Conservation (phyloP, 139 green algal species). For the Axilococcus clingmanii region DNA sequence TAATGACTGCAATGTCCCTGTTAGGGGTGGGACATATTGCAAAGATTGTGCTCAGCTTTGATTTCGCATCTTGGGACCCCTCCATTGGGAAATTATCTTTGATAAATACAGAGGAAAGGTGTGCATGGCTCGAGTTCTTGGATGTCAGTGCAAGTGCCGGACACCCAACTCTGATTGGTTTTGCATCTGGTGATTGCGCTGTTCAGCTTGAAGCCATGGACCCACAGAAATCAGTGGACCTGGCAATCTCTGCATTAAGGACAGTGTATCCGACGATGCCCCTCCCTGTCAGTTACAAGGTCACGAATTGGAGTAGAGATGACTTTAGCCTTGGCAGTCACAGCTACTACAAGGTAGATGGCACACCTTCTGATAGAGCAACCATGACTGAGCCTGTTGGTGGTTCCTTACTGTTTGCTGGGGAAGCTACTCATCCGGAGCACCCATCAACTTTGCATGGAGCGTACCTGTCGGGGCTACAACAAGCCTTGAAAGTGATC, state of each 20-base stretch:
- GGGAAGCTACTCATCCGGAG: background rate
- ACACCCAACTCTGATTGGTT: background rate
- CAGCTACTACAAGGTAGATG: conserved; percentile 9
- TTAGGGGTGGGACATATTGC: conserved; percentile 4
- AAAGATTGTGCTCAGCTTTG: background rate
- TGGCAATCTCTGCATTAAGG: too few species aligned
- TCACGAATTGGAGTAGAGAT: conserved; percentile 15
- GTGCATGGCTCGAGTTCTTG: too few species aligned
- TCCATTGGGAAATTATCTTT: background rate
- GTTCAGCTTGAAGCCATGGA: background rate
- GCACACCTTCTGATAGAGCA: conserved; percentile 10
- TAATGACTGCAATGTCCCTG: background rate
- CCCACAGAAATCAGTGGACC: too few species aligned
- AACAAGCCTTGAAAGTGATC: background rate
- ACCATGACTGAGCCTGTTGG: conserved; percentile 19
- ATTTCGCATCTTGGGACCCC: background rate
- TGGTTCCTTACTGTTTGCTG: conserved; percentile 13
- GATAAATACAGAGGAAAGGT: background rate
- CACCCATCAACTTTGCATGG: conserved; percentile 13
- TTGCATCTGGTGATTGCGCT: background rate
- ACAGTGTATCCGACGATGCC: background rate
- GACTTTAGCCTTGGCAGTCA: conserved; percentile 3
- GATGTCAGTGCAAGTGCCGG: too few species aligned
- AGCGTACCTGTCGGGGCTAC: conserved; percentile 10
- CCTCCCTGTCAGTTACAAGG: background rate